Evolutionary conservation across 1,139 yeast species (phyloP), one percentile per base, ranked within the genome.

Genomic region (Magnusiomyces magnusii): DNA sequence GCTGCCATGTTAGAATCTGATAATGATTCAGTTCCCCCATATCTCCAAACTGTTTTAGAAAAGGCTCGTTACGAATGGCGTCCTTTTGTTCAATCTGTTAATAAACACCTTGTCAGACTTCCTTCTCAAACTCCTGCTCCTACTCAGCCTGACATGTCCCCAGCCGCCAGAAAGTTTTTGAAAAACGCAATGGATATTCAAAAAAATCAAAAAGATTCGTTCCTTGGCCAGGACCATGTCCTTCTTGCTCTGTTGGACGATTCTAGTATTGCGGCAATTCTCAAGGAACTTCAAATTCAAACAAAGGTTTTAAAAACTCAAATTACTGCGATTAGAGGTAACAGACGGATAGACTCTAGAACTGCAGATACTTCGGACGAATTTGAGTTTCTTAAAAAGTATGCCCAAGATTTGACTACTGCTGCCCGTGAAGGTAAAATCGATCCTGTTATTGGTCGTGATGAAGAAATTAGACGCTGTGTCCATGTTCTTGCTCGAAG

Each of bases 371-470:
- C 97, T 3, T 86, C 93, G 15, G 83, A 86, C 54, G 81, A 87
- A 60, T 84, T 81, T 67, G 99, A 93, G 72, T 93, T 90, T 67
- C 78, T 95, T 68, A 77, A 81, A 63, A 93, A 95, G 72, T 93
- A 93, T 73, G 96, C 98, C 63, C 82, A 86, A 66, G 97, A 93
- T 72, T 81, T 93, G 77, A 95, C 99, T 0, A 95, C 89, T 67
- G 84, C 84, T 73, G 99, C 99, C 15, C 81, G 96, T 64, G 86
- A 87, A 69, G 99, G 99, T 70, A 88, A 87, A 71, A 83, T 93
- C 62, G 99, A 93, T 73, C 99, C 99, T 1, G 99, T 95, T 55
- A 95, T 93, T 71, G 99, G 99, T 58, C 86, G 99, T 76, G 99
- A 93, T 73, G 99, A 93, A 73, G 99, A 93, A 75, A 93, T 95